Evolutionary conservation across 768 basidiomycete species (phyloP).

Genomic region (Hemileccinum rubropunctum): DNA sequence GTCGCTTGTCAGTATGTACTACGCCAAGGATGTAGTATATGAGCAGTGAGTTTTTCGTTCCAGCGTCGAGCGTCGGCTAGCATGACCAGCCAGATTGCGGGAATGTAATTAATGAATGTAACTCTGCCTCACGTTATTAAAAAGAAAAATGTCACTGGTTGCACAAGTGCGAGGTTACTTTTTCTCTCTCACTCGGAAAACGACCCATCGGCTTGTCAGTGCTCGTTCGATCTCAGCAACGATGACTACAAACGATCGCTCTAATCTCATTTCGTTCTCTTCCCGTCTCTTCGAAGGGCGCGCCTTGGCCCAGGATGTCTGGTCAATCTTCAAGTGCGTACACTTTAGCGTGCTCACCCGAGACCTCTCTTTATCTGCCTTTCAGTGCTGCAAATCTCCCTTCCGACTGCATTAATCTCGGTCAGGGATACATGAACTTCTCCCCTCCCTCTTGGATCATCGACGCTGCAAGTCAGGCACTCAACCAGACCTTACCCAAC

Average conservation of each 20-base stretch:
- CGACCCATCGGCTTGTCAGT: background rate
- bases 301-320: slow-evolving; percentile 80
- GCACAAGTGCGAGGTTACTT: background rate
- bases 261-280: slow-evolving; percentile 62
- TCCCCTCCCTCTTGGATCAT: slow-evolving; percentile 78
- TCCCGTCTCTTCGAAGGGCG: slow-evolving; percentile 73
- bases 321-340: slow-evolving; percentile 83
- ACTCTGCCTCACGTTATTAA: too few species aligned
- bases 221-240: background rate
- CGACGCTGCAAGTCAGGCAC: slow-evolving; percentile 67
- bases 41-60: too few species aligned
- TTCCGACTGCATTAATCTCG: slow-evolving; percentile 90
- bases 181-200: background rate
- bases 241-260: slow-evolving; percentile 33
- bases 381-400: slow-evolving; percentile 84
- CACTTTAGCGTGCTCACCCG: background rate
- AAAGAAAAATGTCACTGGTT: background rate
- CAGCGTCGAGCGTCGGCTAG: too few species aligned
- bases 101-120: too few species aligned
- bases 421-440: slow-evolving; percentile 95
- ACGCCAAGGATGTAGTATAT: too few species aligned
- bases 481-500: slow-evolving; percentile 60
- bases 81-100: too few species aligned
- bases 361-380: slow-evolving; percentile 4
- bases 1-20: too few species aligned